phyloP scores from a whole-genome alignment of 306 rosid genomes.

The Heteromeles arbutifolia region DNA sequence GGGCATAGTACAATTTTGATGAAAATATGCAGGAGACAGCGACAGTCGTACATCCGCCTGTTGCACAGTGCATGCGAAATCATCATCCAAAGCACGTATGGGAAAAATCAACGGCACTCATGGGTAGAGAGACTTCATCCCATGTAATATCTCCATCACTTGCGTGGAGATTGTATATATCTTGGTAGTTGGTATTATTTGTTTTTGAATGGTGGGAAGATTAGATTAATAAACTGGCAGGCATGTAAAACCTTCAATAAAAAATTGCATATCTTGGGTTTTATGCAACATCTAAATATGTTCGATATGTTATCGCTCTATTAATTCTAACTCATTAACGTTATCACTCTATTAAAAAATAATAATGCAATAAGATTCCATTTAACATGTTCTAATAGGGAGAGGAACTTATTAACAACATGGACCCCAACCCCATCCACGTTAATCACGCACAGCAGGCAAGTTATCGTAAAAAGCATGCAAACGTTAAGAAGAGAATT shows the following conservation, averaged over 20 bases:
- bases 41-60: background rate
- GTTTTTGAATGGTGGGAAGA: background rate
- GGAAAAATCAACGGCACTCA: background rate
- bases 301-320: too few species aligned
- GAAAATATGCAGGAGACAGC: constrained; percentile 1
- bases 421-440: too few species aligned
- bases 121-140: background rate
- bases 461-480: too few species aligned
- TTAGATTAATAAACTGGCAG: background rate
- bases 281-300: background rate
- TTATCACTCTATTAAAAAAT: too few species aligned
- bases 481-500: too few species aligned
- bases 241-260: background rate
- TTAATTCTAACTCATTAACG: too few species aligned
- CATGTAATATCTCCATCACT: background rate
- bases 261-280: background rate
- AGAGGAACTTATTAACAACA: too few species aligned
- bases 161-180: background rate
- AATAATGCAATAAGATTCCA: too few species aligned
- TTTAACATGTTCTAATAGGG: too few species aligned
- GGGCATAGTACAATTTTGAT: background rate
- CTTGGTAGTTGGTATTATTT: background rate
- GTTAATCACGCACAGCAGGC: too few species aligned
- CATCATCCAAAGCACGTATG: background rate
- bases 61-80: background rate